Evolutionary conservation across 164 flowering plant genomes (phyloP).

Genomic region (Macadamia integrifolia): DNA sequence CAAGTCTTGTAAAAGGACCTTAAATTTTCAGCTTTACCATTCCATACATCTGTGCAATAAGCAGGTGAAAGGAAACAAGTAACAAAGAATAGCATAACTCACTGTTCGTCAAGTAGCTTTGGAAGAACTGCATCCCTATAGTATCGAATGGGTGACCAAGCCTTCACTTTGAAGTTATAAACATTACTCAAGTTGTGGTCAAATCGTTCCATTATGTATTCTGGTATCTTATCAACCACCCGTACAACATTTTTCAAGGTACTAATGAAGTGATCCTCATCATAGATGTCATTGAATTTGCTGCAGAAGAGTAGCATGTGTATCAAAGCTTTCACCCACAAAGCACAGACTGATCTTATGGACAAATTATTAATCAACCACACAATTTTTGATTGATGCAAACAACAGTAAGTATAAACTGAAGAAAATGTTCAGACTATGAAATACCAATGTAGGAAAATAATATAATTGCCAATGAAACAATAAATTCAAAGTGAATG

Average conservation of each 20-base stretch:
- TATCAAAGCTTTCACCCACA: neutral
- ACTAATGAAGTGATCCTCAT: constrained; percentile 64
- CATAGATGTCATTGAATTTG: constrained; percentile 83
- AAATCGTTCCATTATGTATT: constrained; percentile 74
- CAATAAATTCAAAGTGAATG: too few relatives aligned
- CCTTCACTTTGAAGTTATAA: constrained; percentile 78
- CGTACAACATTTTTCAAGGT: constrained; percentile 65
- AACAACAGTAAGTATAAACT: too few relatives aligned
- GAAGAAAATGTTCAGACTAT: too few relatives aligned
- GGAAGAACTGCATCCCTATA: constrained; percentile 81
- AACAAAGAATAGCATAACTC: constrained; percentile 23
- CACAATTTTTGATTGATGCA: too few relatives aligned
- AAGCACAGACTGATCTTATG: neutral
- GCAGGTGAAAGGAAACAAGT: neutral
- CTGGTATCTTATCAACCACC: constrained; percentile 64
- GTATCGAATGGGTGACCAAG: constrained; percentile 71
- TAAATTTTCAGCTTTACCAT: too few relatives aligned
- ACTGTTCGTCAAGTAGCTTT: constrained; percentile 81
- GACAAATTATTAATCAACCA: neutral
- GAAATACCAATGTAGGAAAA: too few relatives aligned
- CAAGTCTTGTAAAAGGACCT: too few relatives aligned
- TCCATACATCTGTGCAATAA: neutral
- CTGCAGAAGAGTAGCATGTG: constrained; percentile 33
- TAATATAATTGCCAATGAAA: too few relatives aligned
- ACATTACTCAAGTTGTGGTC: constrained; percentile 77